Conservation (phyloP, 2,329 filamentous ascomycete species). For the Botryotinia globosa region DNA sequence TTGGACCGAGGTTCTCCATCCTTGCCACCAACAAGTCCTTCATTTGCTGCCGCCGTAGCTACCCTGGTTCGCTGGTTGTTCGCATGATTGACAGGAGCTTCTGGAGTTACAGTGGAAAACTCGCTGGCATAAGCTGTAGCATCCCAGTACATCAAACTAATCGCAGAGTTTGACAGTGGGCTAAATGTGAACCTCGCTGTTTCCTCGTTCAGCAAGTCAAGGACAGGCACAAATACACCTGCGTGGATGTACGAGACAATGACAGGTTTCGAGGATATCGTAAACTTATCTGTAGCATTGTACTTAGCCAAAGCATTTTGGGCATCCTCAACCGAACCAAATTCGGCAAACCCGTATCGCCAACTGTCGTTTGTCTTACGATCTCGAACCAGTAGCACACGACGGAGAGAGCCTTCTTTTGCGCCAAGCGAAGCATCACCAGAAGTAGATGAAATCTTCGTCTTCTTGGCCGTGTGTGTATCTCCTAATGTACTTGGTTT, state of each 20-base stretch:
- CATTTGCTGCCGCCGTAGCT: slow-evolving; percentile 39
- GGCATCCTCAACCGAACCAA: slow-evolving; percentile 72
- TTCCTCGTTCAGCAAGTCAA: slow-evolving; percentile 54
- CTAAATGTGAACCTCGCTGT: slow-evolving; percentile 65
- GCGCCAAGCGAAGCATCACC: slow-evolving; percentile 59
- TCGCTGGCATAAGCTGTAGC: slow-evolving; percentile 68
- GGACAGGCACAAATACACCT: slow-evolving; percentile 78
- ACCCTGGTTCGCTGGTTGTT: slow-evolving; percentile 40
- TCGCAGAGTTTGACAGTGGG: slow-evolving; percentile 63
- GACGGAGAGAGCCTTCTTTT: slow-evolving; percentile 68
- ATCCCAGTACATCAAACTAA: slow-evolving; percentile 75
- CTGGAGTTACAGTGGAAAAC: slow-evolving; percentile 52
- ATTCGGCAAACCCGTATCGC: slow-evolving; percentile 83
- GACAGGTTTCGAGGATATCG: slow-evolving; percentile 70
- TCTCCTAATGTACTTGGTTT: slow-evolving; percentile 41
- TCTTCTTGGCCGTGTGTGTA: slow-evolving; percentile 38
- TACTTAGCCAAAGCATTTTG: slow-evolving; percentile 71
- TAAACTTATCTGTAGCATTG: slow-evolving; percentile 70
- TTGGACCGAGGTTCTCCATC: slow-evolving; percentile 44
- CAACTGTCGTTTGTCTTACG: slow-evolving; percentile 68
- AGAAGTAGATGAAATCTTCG: slow-evolving; percentile 52
- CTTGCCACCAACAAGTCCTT: slow-evolving; percentile 38
- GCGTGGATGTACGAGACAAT: slow-evolving; percentile 74
- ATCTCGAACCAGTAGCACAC: slow-evolving; percentile 75
- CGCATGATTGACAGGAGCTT: slow-evolving; percentile 34